Evolutionary conservation across 805 yeast species (phyloP), one percentile per base, ranked within the genome.

Genomic region (Wickerhamomyces rabaulensis): DNA sequence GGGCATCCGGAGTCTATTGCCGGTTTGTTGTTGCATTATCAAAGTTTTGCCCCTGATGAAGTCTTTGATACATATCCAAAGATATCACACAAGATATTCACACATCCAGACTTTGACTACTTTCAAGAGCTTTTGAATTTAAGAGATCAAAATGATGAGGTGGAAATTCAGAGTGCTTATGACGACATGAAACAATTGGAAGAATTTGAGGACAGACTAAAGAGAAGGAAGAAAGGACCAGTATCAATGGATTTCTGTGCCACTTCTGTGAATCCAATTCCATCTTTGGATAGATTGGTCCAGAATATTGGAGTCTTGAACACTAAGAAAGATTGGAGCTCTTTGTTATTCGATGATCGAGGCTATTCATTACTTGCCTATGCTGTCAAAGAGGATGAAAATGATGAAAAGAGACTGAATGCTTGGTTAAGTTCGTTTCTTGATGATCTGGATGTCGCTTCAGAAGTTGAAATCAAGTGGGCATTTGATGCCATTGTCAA

Each of bases 41-140:
- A 55, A 22, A 53, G 58, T 23, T 54, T 44, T 38, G 38, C 42
- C 9, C 66, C 65, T 0, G 55, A 54, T 7, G 42, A 56, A 19
- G 49, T 64, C 19, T 49, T 59, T 17, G 61, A 60, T 37, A 49
- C 53, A 6, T 54, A 64, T 20, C 64, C 64, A 5, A 45, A 41
- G 3, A 51, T 61, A 2, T 50, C 60, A 19, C 52, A 58, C 7
- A 52, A 50, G 8, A 55, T 60, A 10, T 66, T 70, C 45, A 35
- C 41, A 6, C 52, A 51, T 31, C 57, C 60, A 12, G 42, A 56
- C 26, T 36, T 26, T 5, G 31, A 26, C 6, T 58, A 56, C 23
- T 16, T 49, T 2, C 21, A 51, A 1, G 40, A 33, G 4, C 31
- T 58, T 16, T 20, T 36, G 9, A 19, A 12, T 9, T 20, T 57